Base-by-base conservation (phyloP, 306 rosid genomes). In the Castanospermum australe region DNA sequence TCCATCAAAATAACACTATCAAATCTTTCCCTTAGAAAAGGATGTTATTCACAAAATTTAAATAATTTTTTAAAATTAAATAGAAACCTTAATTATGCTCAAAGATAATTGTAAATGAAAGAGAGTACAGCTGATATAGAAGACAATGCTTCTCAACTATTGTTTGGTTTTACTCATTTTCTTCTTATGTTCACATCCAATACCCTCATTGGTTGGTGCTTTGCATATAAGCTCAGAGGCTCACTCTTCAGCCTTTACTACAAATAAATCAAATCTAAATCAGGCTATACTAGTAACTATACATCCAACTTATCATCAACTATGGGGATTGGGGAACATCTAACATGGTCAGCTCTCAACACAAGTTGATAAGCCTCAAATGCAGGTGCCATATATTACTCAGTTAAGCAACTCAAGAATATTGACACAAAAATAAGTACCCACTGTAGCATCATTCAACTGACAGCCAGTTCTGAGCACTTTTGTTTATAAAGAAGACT, bases 361-460 rank as follows among this genome's bases (percentile, higher is more conserved):
- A 54, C 25, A 6, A 55, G 67, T 71, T 42, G 56, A 77, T 48
- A 57, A 51, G 82, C 69, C 75, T 74, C 21, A 33, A 30, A 41
- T 41, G 30, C 42, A 62, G n/a, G 8, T 74, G 60, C 55, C 66
- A 79, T 38, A 18, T 8, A 30, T 14, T 63, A 67, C 84, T 79
- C 74, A 32, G 68, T 71, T 47, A 24, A 55, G 44, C 57, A 60
- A 41, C 32, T 30, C 42, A 67, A 24, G 17, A 17, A 73, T 57
- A 77, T 9, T n/a, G 69, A 25, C 76, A 65, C 50, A 52, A 50
- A 80, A 78, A 28, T 45, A 67, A 68, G 39, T 67, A 82, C 77
- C 76, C 60, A 54, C 74, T 35, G 61, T 60, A 81, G 60, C 78
- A 76, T 63, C 81, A 12, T 79, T 63, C 81, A 75, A 45, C 67